Evolutionary conservation across 108 stramenopile genomes (phyloP).

Genomic region (Nitzschia putrida): DNA sequence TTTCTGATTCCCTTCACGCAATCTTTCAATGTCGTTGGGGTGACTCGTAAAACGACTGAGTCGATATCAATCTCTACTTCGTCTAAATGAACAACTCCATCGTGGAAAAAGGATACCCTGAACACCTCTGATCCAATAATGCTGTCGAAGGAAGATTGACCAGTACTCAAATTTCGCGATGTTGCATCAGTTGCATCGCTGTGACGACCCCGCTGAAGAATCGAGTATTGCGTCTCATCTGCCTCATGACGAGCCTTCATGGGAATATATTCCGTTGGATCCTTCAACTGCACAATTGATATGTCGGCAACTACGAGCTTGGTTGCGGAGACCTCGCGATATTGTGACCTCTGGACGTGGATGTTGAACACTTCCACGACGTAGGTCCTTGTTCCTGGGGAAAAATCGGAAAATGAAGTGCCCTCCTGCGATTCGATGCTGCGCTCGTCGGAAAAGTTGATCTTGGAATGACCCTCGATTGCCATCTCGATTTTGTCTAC

Average conservation of each 20-base stretch:
- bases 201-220: constrained; percentile 27
- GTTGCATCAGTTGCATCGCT: no score
- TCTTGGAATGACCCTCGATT: constrained; percentile 66
- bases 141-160: not conserved
- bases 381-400: constrained; percentile 44
- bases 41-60: constrained; percentile 56
- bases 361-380: constrained; percentile 51
- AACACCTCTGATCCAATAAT: constrained; percentile 22
- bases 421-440: constrained; percentile 43
- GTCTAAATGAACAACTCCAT: constrained; percentile 59
- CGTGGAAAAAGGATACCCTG: constrained; percentile 48
- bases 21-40: constrained; percentile 73
- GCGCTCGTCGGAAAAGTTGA: constrained; percentile 36
- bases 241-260: constrained; percentile 35
- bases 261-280: constrained; percentile 40
- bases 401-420: constrained; percentile 18
- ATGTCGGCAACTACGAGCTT: constrained; percentile 41
- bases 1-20: constrained; percentile 57
- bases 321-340: constrained; percentile 27
- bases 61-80: constrained; percentile 76
- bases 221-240: constrained; percentile 38
- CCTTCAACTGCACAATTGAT: constrained; percentile 45
- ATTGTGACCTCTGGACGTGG: constrained; percentile 12
- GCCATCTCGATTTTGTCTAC: constrained; percentile 72
- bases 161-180: not conserved